These are phyloP conservation scores for Trametes meyenii DNA, from an alignment of 768 basidiomycete species.

Conservation along the genomic window DNA sequence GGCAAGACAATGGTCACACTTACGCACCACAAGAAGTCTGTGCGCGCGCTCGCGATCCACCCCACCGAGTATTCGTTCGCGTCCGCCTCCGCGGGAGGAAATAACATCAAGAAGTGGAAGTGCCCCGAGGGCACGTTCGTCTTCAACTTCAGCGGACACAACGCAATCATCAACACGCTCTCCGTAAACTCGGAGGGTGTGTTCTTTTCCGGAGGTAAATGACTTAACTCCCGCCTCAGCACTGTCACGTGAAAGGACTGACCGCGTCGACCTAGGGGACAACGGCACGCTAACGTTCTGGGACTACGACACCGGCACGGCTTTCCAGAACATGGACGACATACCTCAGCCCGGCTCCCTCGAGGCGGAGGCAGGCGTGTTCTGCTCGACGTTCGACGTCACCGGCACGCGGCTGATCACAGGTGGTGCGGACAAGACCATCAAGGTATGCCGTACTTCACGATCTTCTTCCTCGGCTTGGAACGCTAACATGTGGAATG, in stretches of 20 bases:
- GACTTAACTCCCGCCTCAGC: not conserved
- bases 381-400: constrained; percentile 95
- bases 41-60: constrained; percentile 91
- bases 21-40: constrained; percentile 99
- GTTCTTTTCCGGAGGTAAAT: constrained; percentile 92
- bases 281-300: constrained; percentile 91
- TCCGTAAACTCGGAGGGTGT: constrained; percentile 95
- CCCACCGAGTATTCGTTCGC: constrained; percentile 98
- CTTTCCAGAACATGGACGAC: constrained; percentile 94
- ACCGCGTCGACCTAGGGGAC: constrained; percentile 58
- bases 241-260: not conserved
- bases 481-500: not conserved
- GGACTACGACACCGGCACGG: constrained; percentile 93
- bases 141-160: constrained; percentile 95
- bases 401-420: constrained; percentile 95
- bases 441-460: constrained; percentile 66
- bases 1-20: constrained; percentile 96
- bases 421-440: constrained; percentile 98
- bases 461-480: not conserved
- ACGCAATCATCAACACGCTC: constrained; percentile 96
- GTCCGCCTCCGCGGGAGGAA: constrained; percentile 94
- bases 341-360: constrained; percentile 97
- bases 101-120: constrained; percentile 99
- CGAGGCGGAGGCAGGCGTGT: constrained; percentile 95
- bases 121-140: constrained; percentile 96